Percentiles rank a stretch among this genome's conserved stretches.
These are phyloP conservation scores for Dioszegia crocea DNA, from an alignment of 768 basidiomycete species.

Conservation along the genomic window DNA sequence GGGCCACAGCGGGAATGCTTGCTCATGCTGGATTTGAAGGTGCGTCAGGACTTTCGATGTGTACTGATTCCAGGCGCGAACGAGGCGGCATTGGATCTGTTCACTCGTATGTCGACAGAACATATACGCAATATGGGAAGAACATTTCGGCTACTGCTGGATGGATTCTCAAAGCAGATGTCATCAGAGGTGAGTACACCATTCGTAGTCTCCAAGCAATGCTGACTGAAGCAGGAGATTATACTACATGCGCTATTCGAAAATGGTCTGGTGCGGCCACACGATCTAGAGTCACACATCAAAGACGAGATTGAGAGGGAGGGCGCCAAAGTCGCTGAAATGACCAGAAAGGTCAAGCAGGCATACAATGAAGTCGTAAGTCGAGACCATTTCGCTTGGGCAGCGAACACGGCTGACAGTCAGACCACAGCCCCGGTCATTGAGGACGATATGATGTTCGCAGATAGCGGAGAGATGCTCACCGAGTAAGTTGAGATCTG, in stretches of 20 bases:
- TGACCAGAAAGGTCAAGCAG: constrained; percentile 79
- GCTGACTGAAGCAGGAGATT: constrained; percentile 68
- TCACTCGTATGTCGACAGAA: constrained; percentile 71
- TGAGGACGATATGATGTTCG: constrained; percentile 65
- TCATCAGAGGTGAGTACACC: constrained; percentile 64
- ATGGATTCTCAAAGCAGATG: constrained; percentile 76
- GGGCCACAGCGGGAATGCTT: constrained; percentile 53
- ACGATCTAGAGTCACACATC: constrained; percentile 80
- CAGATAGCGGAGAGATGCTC: constrained; percentile 64
- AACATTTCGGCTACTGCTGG: constrained; percentile 73
- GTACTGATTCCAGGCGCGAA: constrained; percentile 57
- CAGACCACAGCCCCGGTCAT: constrained; percentile 55
- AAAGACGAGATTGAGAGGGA: constrained; percentile 82
- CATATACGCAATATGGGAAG: constrained; percentile 80
- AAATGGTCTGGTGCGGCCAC: constrained; percentile 71
- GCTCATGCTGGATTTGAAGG: constrained; percentile 93
- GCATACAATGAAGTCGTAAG: constrained; percentile 77
- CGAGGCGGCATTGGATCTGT: constrained; percentile 68
- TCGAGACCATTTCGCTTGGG: constrained; percentile 15
- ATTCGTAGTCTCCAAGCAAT: not conserved
- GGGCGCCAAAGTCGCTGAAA: constrained; percentile 66
- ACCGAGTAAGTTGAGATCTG: constrained; percentile 56
- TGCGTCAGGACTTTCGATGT: constrained; percentile 48
- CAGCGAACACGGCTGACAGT: not conserved
- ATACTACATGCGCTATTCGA: constrained; percentile 86